These are phyloP conservation scores for Pseudozyma thailandica DNA, from an alignment of 1,284 basidiomycete genomes.

Conservation along the genomic window DNA sequence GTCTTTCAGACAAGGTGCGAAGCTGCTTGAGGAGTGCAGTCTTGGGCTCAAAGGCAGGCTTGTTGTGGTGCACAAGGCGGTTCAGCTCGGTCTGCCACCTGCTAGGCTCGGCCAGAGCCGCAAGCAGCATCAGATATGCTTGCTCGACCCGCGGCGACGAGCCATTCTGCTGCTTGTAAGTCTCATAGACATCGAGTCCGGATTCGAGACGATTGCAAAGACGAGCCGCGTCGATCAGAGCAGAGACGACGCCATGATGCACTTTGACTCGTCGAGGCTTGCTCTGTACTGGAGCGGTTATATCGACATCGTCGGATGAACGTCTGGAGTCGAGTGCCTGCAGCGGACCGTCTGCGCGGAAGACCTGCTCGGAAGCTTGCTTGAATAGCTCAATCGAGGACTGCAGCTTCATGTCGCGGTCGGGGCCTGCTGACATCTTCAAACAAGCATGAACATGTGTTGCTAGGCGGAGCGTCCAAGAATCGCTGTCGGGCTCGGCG, in stretches of 20 bases:
- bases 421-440: not conserved
- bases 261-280: constrained; percentile 3
- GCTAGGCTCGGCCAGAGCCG: constrained; percentile 16
- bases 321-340: not conserved
- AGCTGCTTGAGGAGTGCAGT: constrained; percentile 17
- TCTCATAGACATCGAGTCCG: constrained; percentile 19
- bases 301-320: not conserved
- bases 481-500: constrained; percentile 28
- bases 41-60: constrained; percentile 6
- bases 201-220: constrained; percentile 15
- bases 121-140: constrained; percentile 18
- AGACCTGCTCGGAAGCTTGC: constrained; percentile 6
- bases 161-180: constrained; percentile 10
- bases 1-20: constrained; percentile 1
- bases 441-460: constrained; percentile 17
- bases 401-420: constrained; percentile 2
- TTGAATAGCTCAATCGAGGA: constrained; percentile 8
- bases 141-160: constrained; percentile 15
- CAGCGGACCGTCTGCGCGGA: constrained; percentile 2
- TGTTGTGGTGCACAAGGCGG: constrained; percentile 2
- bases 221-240: constrained; percentile 29
- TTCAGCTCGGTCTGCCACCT: constrained; percentile 16
- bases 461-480: constrained; percentile 29
- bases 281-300: not conserved
- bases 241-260: constrained; percentile 15